These are phyloP conservation scores for Geranium brycei DNA, from an alignment of 345 rosid genomes.

Conservation along the genomic window DNA sequence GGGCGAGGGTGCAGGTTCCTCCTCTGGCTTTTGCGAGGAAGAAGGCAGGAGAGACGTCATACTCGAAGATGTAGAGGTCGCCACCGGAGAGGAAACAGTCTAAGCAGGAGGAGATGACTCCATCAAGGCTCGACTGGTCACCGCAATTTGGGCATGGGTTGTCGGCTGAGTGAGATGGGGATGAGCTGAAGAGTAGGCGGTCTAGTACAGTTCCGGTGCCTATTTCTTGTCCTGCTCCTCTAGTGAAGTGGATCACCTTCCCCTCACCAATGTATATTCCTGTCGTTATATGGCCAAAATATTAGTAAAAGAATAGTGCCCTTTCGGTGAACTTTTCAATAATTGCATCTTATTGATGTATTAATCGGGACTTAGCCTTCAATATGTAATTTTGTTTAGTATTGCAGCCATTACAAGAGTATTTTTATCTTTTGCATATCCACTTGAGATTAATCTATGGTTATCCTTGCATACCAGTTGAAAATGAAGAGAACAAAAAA, in stretches of 20 bases:
- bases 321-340: background rate
- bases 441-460: too few species aligned
- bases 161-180: slow-evolving; percentile 26
- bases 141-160: slow-evolving; percentile 49
- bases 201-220: slow-evolving; percentile 55
- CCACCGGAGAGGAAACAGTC: slow-evolving; percentile 63
- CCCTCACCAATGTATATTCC: slow-evolving; percentile 61
- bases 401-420: too few species aligned
- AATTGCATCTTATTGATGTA: background rate
- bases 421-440: too few species aligned
- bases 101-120: slow-evolving; percentile 56
- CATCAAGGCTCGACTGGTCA: slow-evolving; percentile 27
- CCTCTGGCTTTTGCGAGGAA: slow-evolving; percentile 59
- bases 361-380: too few species aligned
- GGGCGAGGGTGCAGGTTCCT: slow-evolving; percentile 63
- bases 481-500: too few species aligned
- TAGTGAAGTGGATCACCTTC: slow-evolving; percentile 65
- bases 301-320: background rate
- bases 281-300: slow-evolving; percentile 7
- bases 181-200: slow-evolving; percentile 35
- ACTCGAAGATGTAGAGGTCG: slow-evolving; percentile 45
- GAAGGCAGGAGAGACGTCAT: slow-evolving; percentile 28
- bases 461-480: too few species aligned
- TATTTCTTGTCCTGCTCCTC: slow-evolving; percentile 51
- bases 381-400: too few species aligned